Base-by-base conservation (phyloP, 2,329 filamentous ascomycete species). In the Leptosphaerulina australis region DNA sequence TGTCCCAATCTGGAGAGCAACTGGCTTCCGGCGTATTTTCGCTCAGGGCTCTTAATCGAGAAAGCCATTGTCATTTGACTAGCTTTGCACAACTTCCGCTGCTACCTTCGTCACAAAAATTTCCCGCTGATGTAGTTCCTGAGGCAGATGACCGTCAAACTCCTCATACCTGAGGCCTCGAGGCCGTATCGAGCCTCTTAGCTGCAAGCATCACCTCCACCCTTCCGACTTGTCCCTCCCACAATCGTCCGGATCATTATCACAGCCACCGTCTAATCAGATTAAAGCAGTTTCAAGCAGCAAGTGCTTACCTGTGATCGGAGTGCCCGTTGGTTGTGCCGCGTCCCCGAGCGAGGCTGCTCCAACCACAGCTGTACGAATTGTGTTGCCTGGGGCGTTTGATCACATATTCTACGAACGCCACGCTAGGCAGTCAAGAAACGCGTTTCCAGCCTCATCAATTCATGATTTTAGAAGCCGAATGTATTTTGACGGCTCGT, bases 61-160 rank as follows among this genome's bases (percentile, higher is more conserved):
- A 20, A 35, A 26, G 14, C 25, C 18, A 29, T 21, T 41, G 48
- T 53, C 44, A 47, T 31, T 63, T 63, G 56, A 61, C 62, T 64
- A 62, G 54, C 36, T 26, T 37, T 50, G 38, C 40, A 33, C 44
- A 52, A 49, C 31, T 43, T 48, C 46, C 41, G 37, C 44, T 44
- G 54, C 64, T 54, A 59, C 62, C 56, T 63, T 56, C 37, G 51
- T 57, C 51, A 30, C 50, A 41, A 33, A 34, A 29, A 37, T 39
- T 37, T 41, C 41, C 54, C 56, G 55, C 41, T 66, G 56, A 60
- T 62, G 60, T 62, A 57, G 53, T 52, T 50, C 28, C 45, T 47
- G 49, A 52, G 48, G 59, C 68, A 70, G 62, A 65, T 71, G 67
- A 69, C 67, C 60, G 34, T 58, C 56, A 60, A 45, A 60, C 35